Base-by-base conservation (phyloP, 352 stramenopile genomes). In the Globisporangium apiculatum region DNA sequence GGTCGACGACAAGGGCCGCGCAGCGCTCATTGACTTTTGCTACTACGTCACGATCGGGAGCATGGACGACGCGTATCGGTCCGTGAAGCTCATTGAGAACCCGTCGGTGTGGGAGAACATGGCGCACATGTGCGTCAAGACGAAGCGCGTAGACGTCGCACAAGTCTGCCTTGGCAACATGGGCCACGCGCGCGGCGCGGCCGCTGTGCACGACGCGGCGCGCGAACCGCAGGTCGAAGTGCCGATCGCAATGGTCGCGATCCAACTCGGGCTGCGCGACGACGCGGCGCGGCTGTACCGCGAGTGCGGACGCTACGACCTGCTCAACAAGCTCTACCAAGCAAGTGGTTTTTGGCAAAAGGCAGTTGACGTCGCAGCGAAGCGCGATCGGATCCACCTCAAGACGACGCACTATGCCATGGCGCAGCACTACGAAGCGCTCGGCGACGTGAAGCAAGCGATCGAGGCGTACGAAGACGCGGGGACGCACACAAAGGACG, bases 101-200 rank as follows among this genome's bases (percentile, higher is more conserved):
- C 66, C 87, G 14, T 89, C 79, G 0, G 95, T 98, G 31, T 98
- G 95, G 95, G 86, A 97, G 55, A 98, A 98, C 66, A 97, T 98
- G 88, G 94, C 92, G 15, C 86, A 95, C 51, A 98, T 97, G 83
- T 98, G 94, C 66, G 90, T 98, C 55, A 97, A 98, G 67, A 98
- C 90, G 36, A 97, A 96, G 67, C 83, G 93, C 0, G 72, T 98
- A 15, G 94, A 98, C 63, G 89, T 98, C 4, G 90, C 92, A 2
- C 83, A 98, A 66, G 82, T 98, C 9, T 98, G 95, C 64, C 72
- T 98, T 3, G 86, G 86, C 2, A 97, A 98, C 63, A 98, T 98
- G 94, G 90, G 90, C 6, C 88, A 98, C 55, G 86, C 84, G 7
- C 76, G 94, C 17, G 94, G 94, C 6, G 85, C 91, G 4, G 82